Percentiles rank a stretch among this genome's conserved stretches.
phyloP scores from a whole-genome alignment of 805 yeast species.

The Yarrowia bubula region DNA sequence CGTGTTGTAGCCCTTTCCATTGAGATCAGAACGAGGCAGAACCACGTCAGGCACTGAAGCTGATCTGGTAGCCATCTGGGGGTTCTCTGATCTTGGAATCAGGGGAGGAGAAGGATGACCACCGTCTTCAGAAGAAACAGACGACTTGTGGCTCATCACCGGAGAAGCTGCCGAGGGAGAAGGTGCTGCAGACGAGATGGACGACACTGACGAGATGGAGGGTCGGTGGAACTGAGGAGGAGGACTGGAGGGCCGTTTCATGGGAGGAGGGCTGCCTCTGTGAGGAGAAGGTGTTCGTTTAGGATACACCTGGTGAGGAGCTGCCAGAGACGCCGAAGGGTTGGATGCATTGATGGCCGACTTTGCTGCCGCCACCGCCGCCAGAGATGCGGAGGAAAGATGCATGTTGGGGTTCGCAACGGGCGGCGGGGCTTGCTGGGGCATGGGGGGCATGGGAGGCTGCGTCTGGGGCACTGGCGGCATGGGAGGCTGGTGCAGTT shows the following conservation, averaged over 20 bases:
- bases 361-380: slow-evolving; percentile 8
- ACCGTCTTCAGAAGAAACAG: slow-evolving; percentile 30
- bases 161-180: slow-evolving; percentile 23
- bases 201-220: slow-evolving; percentile 39
- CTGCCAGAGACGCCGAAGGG: slow-evolving; percentile 1
- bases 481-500: neutral
- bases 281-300: slow-evolving; percentile 51
- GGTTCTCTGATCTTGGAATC: neutral
- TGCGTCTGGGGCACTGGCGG: slow-evolving; percentile 3
- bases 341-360: slow-evolving; percentile 4
- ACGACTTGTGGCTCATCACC: slow-evolving; percentile 30
- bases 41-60: slow-evolving; percentile 4
- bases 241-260: slow-evolving; percentile 34
- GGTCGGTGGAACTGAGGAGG: slow-evolving; percentile 35
- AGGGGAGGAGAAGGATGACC: slow-evolving; percentile 29
- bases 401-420: neutral
- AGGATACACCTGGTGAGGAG: slow-evolving; percentile 15
- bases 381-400: slow-evolving; percentile 16
- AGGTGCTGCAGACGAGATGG: slow-evolving; percentile 33
- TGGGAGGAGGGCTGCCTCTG: slow-evolving; percentile 33
- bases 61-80: slow-evolving; percentile 3
- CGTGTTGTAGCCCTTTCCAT: slow-evolving; percentile 28
- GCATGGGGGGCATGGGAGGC: neutral
- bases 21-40: neutral
- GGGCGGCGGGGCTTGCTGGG: neutral